Conservation (phyloP, 2,329 filamentous ascomycete genomes). For the Trichophyton equinum region DNA sequence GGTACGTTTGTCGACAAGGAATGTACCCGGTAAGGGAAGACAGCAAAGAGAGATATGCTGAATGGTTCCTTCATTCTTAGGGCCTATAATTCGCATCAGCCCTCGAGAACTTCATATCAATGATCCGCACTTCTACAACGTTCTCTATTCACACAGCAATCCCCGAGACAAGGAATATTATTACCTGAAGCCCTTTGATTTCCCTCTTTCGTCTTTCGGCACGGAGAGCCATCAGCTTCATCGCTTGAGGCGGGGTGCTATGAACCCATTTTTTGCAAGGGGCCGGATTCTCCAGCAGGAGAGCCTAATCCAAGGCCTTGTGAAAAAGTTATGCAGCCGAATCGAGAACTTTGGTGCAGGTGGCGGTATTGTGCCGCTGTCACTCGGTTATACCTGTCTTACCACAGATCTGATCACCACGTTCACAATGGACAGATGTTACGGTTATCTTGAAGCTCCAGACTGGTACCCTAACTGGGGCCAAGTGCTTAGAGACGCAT, state of each 20-base stretch:
- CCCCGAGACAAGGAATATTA: constrained; percentile 17
- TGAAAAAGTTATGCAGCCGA: constrained; percentile 13
- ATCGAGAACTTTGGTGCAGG: constrained; percentile 7
- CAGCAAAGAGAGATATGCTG: neutral
- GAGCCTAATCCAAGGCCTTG: constrained; percentile 14
- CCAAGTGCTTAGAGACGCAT: constrained; percentile 14
- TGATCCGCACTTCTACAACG: constrained; percentile 16
- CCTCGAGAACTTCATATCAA: constrained; percentile 18
- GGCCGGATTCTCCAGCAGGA: constrained; percentile 14
- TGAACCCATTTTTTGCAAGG: constrained; percentile 21
- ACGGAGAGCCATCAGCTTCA: constrained; percentile 18
- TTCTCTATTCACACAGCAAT: constrained; percentile 16
- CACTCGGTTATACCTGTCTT: constrained; percentile 14
- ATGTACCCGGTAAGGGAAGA: neutral
- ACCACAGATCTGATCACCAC: constrained; percentile 37
- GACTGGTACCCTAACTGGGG: constrained; percentile 21
- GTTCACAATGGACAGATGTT: constrained; percentile 26
- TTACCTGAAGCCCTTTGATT: constrained; percentile 18
- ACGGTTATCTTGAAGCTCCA: constrained; percentile 22
- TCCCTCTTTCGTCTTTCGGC: constrained; percentile 22
- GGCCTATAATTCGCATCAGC: constrained; percentile 18
- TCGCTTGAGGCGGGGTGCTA: constrained; percentile 18
- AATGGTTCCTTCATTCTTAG: constrained; percentile 7
- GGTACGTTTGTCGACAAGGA: constrained; percentile 13
- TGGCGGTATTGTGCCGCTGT: constrained; percentile 8